These are phyloP conservation scores for Hyphopichia pseudoburtonii DNA, from an alignment of 1,139 yeast genomes.

Conservation along the genomic window DNA sequence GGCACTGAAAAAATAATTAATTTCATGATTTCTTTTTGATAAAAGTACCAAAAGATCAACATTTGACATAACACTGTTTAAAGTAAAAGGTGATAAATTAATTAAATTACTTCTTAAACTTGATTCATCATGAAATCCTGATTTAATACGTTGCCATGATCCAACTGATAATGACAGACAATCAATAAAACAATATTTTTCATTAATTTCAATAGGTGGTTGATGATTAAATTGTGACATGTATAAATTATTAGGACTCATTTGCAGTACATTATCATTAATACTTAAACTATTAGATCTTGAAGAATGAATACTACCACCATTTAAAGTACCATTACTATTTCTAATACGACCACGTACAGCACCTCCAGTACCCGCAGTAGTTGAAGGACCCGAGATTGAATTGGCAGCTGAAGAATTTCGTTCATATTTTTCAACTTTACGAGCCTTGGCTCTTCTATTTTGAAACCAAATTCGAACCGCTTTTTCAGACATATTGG, in stretches of 20 bases:
- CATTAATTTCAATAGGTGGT: conserved; percentile 58
- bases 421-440: conserved; percentile 34
- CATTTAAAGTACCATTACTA: not conserved
- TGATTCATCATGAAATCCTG: conserved; percentile 52
- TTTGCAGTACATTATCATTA: conserved; percentile 5
- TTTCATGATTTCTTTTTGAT: conserved; percentile 66
- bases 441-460: conserved; percentile 77
- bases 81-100: conserved; percentile 65
- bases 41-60: conserved; percentile 69
- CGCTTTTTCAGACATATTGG: conserved; percentile 88
- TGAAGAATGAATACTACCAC: conserved; percentile 13
- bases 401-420: not conserved
- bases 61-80: conserved; percentile 60
- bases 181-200: conserved; percentile 66
- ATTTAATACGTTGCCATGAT: conserved; percentile 73
- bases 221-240: conserved; percentile 6
- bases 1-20: conserved; percentile 74
- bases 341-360: not conserved
- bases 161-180: conserved; percentile 70
- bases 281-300: conserved; percentile 25
- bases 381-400: not conserved
- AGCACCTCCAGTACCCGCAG: not conserved
- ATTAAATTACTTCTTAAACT: conserved; percentile 45
- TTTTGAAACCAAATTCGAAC: conserved; percentile 97
- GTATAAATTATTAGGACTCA: conserved; percentile 6